Base-by-base conservation (phyloP, 371 early-diverging fungal genomes). In the Dichotomocladium elegans region DNA sequence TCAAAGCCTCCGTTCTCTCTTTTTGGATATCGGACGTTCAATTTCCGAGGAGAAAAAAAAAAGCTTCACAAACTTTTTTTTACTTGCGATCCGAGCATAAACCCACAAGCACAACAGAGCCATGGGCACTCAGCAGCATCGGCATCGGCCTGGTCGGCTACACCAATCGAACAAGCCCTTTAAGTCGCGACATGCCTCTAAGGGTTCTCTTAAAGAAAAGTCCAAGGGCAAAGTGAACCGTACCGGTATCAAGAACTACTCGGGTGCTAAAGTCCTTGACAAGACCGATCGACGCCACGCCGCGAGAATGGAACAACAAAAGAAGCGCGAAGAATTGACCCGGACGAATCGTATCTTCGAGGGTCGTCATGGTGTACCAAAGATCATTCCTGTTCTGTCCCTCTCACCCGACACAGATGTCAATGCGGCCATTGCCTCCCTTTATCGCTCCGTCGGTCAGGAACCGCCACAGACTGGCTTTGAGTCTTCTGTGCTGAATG, bases 81-180 rank as follows among this genome's bases (percentile, higher is more conserved):
- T 44, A 28, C 14, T 11, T 19, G n/a, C n/a, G n/a, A n/a, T n/a
- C n/a, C n/a, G n/a, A n/a, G n/a, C n/a, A n/a, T n/a, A n/a, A n/a
- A n/a, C n/a, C n/a, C n/a, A n/a, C n/a, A n/a, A n/a, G n/a, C n/a
- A n/a, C n/a, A 21, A 34, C 7, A 42, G 8, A 19, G 15, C 24
- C 15, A 51, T 51, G 51, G 51, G 51, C 17, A 29, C 21, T 27
- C 37, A 46, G 64, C 70, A 69, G 59, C n/a, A n/a, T n/a, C 79
- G 80, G 55, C 88, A 87, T 63, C 62, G 86, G 42, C 58, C 90
- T 46, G 82, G 87, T 47, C 68, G 74, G 45, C 78, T 91, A 46
- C 93, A 93, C 77, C 93, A 94, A 75, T 79, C 78, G 52, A 95
- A 97, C 84, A 97, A 96, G 72, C 85, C 90, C 30, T 97, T 95